phyloP scores from a whole-genome alignment of 2,329 filamentous ascomycete genomes.

The Trichoderma brevicompactum region DNA sequence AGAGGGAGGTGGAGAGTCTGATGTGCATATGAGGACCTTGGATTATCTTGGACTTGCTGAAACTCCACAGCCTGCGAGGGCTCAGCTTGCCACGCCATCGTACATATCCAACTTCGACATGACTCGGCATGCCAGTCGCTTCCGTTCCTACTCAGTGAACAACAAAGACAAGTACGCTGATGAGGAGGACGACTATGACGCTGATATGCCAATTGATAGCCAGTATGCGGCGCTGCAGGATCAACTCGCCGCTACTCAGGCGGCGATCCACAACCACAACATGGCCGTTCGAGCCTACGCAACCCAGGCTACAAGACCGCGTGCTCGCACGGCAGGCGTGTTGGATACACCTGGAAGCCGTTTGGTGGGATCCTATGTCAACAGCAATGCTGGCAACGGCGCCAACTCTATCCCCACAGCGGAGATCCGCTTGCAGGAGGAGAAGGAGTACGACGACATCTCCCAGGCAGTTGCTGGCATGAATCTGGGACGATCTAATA shows the following conservation, averaged over 20 bases:
- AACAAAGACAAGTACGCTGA: slow-evolving; percentile 97
- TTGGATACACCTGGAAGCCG: slow-evolving; percentile 76
- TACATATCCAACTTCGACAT: slow-evolving; percentile 77
- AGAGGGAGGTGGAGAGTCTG: slow-evolving; percentile 82
- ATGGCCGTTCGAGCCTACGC: slow-evolving; percentile 91
- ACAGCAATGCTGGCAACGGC: slow-evolving; percentile 66
- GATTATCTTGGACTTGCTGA: slow-evolving; percentile 96
- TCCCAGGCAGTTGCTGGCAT: slow-evolving; percentile 82
- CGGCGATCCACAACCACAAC: slow-evolving; percentile 86
- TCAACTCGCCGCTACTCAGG: slow-evolving; percentile 66
- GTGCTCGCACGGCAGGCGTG: slow-evolving; percentile 89
- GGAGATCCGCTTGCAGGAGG: slow-evolving; percentile 75
- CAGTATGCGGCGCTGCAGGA: slow-evolving; percentile 65
- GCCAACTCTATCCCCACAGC: slow-evolving; percentile 76
- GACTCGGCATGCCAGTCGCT: slow-evolving; percentile 79
- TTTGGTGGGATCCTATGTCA: slow-evolving; percentile 72
- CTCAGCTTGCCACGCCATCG: slow-evolving; percentile 74
- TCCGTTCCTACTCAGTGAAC: slow-evolving; percentile 97
- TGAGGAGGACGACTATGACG: slow-evolving; percentile 76
- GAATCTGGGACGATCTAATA: slow-evolving; percentile 69
- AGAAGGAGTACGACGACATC: slow-evolving; percentile 78
- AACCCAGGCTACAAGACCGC: slow-evolving; percentile 80
- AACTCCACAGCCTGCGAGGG: slow-evolving; percentile 79
- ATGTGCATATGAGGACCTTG: slow-evolving; percentile 85
- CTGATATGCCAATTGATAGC: slow-evolving; percentile 56